Evolutionary conservation across 2,329 filamentous ascomycete species (phyloP).

Genomic region (Parastagonospora nodorum): DNA sequence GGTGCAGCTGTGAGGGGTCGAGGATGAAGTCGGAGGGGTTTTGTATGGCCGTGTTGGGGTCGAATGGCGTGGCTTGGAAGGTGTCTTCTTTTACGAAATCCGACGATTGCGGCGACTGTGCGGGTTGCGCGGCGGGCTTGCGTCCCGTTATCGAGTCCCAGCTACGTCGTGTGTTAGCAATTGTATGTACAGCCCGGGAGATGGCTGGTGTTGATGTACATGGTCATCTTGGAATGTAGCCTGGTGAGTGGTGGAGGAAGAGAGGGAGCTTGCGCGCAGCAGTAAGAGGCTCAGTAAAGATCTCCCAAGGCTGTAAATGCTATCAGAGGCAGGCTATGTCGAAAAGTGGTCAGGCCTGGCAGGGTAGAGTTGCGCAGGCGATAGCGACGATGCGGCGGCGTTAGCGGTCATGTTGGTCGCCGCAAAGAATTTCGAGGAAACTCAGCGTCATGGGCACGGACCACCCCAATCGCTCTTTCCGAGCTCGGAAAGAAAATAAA

Average conservation of each 20-base stretch:
- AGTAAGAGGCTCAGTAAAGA: slow-evolving; percentile 17
- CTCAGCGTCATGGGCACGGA: slow-evolving; percentile 33
- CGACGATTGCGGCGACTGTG: slow-evolving; percentile 41
- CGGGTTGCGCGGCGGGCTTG: slow-evolving; percentile 56
- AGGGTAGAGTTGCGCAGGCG: slow-evolving; percentile 32
- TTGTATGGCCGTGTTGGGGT: slow-evolving; percentile 70
- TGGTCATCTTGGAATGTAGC: slow-evolving; percentile 39
- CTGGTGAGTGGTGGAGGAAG: slow-evolving; percentile 19
- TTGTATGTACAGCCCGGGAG: not conserved
- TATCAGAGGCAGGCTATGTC: slow-evolving; percentile 10
- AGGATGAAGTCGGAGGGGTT: slow-evolving; percentile 89
- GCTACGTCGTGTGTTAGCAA: slow-evolving; percentile 21
- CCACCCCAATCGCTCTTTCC: slow-evolving; percentile 23
- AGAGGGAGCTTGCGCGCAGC: slow-evolving; percentile 23
- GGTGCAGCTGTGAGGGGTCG: slow-evolving; percentile 88
- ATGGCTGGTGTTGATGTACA: slow-evolving; percentile 28
- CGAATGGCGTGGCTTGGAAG: slow-evolving; percentile 65
- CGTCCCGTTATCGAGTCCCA: slow-evolving; percentile 66
- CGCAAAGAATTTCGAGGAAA: slow-evolving; percentile 40
- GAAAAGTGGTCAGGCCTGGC: slow-evolving; percentile 13
- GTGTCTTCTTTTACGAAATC: slow-evolving; percentile 49
- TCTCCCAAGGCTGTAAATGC: slow-evolving; percentile 28
- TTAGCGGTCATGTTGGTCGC: slow-evolving; percentile 22
- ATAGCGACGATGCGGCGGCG: slow-evolving; percentile 25
- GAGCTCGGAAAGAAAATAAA: slow-evolving; percentile 35